These are phyloP conservation scores for Mucor velutinosus DNA, from an alignment of 371 early-diverging fungal species.

Conservation along the genomic window DNA sequence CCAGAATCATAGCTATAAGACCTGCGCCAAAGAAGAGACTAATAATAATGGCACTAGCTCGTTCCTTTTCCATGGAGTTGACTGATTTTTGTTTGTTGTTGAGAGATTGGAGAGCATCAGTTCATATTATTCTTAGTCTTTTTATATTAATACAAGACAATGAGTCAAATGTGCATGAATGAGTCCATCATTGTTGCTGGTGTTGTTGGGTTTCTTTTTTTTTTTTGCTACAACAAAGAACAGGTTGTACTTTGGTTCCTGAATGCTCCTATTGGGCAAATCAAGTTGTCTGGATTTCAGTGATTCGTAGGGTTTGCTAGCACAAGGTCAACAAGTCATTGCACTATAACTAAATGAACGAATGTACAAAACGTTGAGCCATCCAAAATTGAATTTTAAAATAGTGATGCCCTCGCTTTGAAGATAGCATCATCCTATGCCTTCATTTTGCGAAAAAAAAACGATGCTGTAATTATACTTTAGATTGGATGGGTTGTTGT, in stretches of 20 bases:
- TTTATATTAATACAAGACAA: not conserved
- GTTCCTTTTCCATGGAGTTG: not conserved
- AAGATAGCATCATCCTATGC: too few species aligned
- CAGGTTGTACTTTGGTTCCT: not conserved
- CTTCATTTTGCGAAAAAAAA: too few species aligned
- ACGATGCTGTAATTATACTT: too few species aligned
- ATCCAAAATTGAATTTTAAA: too few species aligned
- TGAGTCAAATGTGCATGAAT: not conserved
- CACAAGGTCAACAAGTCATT: too few species aligned
- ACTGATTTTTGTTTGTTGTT: not conserved
- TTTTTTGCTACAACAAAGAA: not conserved
- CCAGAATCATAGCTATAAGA: not conserved
- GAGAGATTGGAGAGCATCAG: not conserved
- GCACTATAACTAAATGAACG: too few species aligned
- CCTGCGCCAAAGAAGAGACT: not conserved
- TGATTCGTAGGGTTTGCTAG: too few species aligned
- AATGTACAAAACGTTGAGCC: too few species aligned
- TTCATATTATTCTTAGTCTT: not conserved
- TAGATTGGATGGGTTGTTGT: too few species aligned
- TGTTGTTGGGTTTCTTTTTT: not conserved
- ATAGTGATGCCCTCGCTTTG: too few species aligned
- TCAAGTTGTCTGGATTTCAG: too few species aligned
- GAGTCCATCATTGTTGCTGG: not conserved
- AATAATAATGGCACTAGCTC: not conserved
- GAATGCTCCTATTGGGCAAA: not conserved